phyloP scores from a whole-genome alignment of 2,329 filamentous ascomycete species.

The Scleromitrula shiraiana region DNA sequence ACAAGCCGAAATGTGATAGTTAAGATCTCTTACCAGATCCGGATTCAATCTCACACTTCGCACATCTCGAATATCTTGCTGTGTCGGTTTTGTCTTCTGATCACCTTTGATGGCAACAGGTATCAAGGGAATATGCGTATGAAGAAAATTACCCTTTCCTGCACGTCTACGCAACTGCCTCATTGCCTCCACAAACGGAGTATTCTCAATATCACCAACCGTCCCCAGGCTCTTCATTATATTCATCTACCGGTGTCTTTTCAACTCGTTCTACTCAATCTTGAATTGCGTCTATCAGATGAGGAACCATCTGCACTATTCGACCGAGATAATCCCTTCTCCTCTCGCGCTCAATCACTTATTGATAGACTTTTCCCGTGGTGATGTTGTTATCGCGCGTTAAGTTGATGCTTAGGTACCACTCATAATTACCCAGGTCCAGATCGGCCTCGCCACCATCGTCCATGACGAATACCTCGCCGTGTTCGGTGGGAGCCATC shows the following conservation, averaged over 20 bases:
- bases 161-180: slow-evolving; percentile 66
- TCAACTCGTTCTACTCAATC: slow-evolving; percentile 87
- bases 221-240: slow-evolving; percentile 65
- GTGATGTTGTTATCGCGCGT: slow-evolving; percentile 73
- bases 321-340: slow-evolving; percentile 72
- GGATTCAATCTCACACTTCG: not conserved
- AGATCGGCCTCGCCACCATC: slow-evolving; percentile 73
- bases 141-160: slow-evolving; percentile 72
- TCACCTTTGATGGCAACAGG: slow-evolving; percentile 55
- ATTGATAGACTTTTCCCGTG: slow-evolving; percentile 89
- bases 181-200: slow-evolving; percentile 81
- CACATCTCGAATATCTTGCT: slow-evolving; percentile 72
- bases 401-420: slow-evolving; percentile 24
- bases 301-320: slow-evolving; percentile 88
- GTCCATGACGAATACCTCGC: slow-evolving; percentile 81
- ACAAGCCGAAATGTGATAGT: not conserved
- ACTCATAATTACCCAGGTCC: slow-evolving; percentile 68
- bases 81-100: slow-evolving; percentile 96
- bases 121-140: slow-evolving; percentile 83
- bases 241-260: slow-evolving; percentile 77
- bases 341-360: slow-evolving; percentile 65
- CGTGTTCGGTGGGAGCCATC: slow-evolving; percentile 48
- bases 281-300: slow-evolving; percentile 85
- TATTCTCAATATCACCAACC: slow-evolving; percentile 76
- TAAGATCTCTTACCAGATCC: not conserved